These are phyloP conservation scores for Scolecobasidium constrictum DNA, from an alignment of 2,329 filamentous ascomycete genomes.

Conservation along the genomic window DNA sequence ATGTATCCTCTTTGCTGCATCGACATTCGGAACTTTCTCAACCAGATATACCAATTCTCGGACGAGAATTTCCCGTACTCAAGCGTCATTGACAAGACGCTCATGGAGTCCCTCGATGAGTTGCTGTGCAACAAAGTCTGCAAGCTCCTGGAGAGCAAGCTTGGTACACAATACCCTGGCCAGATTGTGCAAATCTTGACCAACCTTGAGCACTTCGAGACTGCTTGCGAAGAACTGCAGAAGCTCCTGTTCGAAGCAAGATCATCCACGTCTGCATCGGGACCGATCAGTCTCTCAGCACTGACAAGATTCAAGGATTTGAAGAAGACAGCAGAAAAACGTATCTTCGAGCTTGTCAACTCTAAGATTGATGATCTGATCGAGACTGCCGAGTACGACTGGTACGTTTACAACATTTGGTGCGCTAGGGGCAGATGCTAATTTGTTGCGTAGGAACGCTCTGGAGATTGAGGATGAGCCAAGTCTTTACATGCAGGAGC, in stretches of 20 bases:
- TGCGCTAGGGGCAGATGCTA: neutral
- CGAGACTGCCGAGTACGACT: slow-evolving; percentile 95
- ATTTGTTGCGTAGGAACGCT: slow-evolving; percentile 25
- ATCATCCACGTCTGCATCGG: slow-evolving; percentile 69
- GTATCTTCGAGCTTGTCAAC: slow-evolving; percentile 97
- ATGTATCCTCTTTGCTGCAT: slow-evolving; percentile 99
- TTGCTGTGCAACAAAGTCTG: slow-evolving; percentile 91
- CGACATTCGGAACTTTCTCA: slow-evolving; percentile 92
- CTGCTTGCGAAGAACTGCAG: slow-evolving; percentile 82
- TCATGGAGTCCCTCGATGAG: slow-evolving; percentile 86
- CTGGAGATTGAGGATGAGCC: neutral
- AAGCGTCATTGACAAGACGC: slow-evolving; percentile 78
- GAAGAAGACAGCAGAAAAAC: slow-evolving; percentile 93
- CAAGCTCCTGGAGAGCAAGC: slow-evolving; percentile 73
- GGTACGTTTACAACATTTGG: slow-evolving; percentile 37
- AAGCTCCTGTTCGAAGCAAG: slow-evolving; percentile 74
- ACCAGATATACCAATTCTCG: slow-evolving; percentile 96
- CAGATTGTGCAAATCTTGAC: slow-evolving; percentile 98
- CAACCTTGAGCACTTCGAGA: slow-evolving; percentile 94
- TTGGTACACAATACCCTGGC: slow-evolving; percentile 86
- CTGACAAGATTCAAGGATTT: slow-evolving; percentile 80
- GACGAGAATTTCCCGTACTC: slow-evolving; percentile 93
- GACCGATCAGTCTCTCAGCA: slow-evolving; percentile 67
- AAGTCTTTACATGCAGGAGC: slow-evolving; percentile 78
- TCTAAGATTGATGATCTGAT: slow-evolving; percentile 97